phyloP scores from a whole-genome alignment of 1,284 basidiomycete genomes.

The Austroboletus novae-zelandiae region DNA sequence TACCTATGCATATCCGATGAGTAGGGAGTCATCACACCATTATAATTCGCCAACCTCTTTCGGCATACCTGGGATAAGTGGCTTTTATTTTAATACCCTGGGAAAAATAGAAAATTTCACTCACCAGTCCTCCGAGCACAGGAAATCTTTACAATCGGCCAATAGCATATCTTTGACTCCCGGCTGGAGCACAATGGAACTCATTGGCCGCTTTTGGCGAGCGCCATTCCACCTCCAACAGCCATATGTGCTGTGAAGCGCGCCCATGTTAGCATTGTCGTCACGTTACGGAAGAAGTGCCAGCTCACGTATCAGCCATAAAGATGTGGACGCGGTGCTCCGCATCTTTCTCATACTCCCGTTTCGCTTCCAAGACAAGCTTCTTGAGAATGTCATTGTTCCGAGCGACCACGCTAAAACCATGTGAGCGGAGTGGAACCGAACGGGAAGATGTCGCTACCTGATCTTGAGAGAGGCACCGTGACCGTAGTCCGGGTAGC shows the following conservation, averaged over 20 bases:
- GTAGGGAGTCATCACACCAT: conserved; percentile 11
- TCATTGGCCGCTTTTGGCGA: conserved; percentile 81
- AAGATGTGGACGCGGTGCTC: conserved; percentile 85
- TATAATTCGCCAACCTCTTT: conserved; percentile 57
- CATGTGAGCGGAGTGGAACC: conserved; percentile 10
- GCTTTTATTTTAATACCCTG: conserved; percentile 10
- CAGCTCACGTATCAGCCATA: conserved; percentile 77
- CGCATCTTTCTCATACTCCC: conserved; percentile 83
- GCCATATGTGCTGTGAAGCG: conserved; percentile 52
- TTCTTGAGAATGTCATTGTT: conserved; percentile 83
- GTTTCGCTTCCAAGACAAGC: conserved; percentile 79
- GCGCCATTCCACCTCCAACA: conserved; percentile 86
- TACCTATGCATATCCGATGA: conserved; percentile 48
- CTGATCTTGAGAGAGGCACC: conserved; percentile 76
- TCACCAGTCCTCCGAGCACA: conserved; percentile 79
- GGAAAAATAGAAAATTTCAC: conserved; percentile 28
- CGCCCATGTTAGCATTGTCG: conserved; percentile 7
- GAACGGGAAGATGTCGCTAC: conserved; percentile 32
- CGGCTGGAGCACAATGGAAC: conserved; percentile 80
- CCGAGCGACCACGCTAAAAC: conserved; percentile 71
- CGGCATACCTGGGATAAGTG: conserved; percentile 64
- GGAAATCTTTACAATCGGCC: conserved; percentile 79
- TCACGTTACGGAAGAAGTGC: conserved; percentile 9
- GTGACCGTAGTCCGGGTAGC: conserved; percentile 68
- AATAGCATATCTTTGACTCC: conserved; percentile 86